These are phyloP conservation scores for Trichosanthes cucumerina DNA, from an alignment of 306 rosid genomes.

Conservation along the genomic window DNA sequence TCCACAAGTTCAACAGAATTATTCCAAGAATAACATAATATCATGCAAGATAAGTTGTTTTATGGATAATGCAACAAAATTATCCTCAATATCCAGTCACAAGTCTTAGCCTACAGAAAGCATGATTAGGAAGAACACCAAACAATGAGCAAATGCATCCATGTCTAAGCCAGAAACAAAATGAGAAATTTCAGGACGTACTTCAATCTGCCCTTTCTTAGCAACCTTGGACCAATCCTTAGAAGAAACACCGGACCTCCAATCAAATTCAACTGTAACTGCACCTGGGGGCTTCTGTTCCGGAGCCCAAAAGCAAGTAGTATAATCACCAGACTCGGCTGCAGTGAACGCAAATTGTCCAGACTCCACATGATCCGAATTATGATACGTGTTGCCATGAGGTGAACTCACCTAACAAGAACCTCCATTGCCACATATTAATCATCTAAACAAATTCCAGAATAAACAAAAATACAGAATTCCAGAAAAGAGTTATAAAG, in stretches of 20 bases:
- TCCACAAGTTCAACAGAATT: not conserved
- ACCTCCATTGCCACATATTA: conserved; percentile 24
- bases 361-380: conserved; percentile 45
- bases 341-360: conserved; percentile 82
- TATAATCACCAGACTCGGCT: conserved; percentile 61
- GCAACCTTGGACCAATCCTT: conserved; percentile 93
- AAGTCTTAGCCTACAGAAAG: not conserved
- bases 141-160: not conserved
- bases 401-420: conserved; percentile 64
- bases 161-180: not conserved
- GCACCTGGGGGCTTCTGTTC: conserved; percentile 27
- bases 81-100: not conserved
- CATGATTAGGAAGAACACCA: not conserved
- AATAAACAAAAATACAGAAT: not conserved
- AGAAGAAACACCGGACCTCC: conserved; percentile 83
- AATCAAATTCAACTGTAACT: conserved; percentile 62
- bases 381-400: conserved; percentile 47
- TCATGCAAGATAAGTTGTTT: not conserved
- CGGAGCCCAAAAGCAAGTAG: conserved; percentile 60
- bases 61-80: not conserved
- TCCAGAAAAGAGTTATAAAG: not conserved
- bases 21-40: not conserved
- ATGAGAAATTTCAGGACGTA: conserved; percentile 24
- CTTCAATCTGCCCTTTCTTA: conserved; percentile 84
- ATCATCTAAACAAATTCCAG: conserved; percentile 13